Conservation (phyloP, 768 basidiomycete species). For the Goffeauzyma gilvescens region DNA sequence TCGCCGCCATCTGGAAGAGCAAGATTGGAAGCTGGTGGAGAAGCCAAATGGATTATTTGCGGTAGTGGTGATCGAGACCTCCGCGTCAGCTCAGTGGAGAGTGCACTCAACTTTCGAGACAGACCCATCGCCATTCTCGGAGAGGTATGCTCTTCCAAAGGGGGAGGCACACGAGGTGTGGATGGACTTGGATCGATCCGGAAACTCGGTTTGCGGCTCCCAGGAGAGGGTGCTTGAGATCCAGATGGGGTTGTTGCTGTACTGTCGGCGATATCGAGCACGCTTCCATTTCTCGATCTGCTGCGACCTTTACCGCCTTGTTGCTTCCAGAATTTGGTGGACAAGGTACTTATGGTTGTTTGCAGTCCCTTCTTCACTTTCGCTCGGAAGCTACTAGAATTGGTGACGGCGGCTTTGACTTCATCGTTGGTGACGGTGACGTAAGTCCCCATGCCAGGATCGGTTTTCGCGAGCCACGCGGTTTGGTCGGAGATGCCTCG, state of each 20-base stretch:
- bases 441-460: conserved; percentile 37
- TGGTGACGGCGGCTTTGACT: conserved; percentile 42
- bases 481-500: conserved; percentile 47
- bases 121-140: conserved; percentile 1
- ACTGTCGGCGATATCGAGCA: conserved; percentile 14
- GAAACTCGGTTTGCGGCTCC: no score
- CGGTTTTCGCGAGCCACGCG: conserved; percentile 51
- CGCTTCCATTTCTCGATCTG: conserved; percentile 21
- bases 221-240: background rate
- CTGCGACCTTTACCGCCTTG: conserved; percentile 8
- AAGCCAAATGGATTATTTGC: background rate
- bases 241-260: conserved; percentile 1
- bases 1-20: conserved; percentile 1
- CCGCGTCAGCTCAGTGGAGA: background rate
- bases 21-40: background rate
- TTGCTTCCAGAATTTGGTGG: conserved; percentile 6
- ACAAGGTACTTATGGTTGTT: conserved; percentile 18
- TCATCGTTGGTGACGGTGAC: conserved; percentile 58
- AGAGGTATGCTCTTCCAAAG: conserved; percentile 4
- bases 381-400: conserved; percentile 19
- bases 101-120: background rate
- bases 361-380: conserved; percentile 27
- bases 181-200: background rate
- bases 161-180: background rate
- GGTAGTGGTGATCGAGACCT: conserved; percentile 7